Evolutionary conservation across 306 rosid species (phyloP).

Genomic region (Macrotyloma uniflorum): DNA sequence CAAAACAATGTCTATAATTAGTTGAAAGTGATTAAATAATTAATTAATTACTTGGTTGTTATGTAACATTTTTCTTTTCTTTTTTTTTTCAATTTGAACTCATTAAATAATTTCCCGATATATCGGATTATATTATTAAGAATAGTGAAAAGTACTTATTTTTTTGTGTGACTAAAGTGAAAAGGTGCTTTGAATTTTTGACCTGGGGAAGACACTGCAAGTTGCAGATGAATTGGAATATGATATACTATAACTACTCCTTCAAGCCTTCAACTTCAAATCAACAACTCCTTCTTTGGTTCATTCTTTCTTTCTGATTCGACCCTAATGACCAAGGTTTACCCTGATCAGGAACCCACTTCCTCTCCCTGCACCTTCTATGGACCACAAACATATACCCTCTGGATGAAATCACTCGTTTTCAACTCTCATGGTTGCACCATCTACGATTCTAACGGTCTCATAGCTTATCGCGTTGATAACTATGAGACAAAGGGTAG

Average conservation of each 20-base stretch:
- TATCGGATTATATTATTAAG: no score
- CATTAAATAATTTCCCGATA: neutral
- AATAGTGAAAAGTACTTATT: neutral
- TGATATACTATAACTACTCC: no score
- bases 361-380: neutral
- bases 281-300: neutral
- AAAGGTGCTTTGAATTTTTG: neutral
- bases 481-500: constrained; percentile 65
- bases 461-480: constrained; percentile 69
- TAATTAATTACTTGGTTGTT: no score
- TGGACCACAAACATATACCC: constrained; percentile 42
- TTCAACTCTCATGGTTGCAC: constrained; percentile 73
- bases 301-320: neutral
- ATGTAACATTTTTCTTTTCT: no score
- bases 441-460: constrained; percentile 58
- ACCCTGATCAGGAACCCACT: constrained; percentile 36
- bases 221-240: neutral
- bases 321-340: constrained; percentile 38
- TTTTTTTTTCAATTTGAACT: no score
- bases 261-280: neutral
- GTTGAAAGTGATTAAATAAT: no score
- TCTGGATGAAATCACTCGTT: constrained; percentile 83
- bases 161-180: neutral
- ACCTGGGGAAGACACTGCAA: no score
- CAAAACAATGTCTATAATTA: no score